Base-by-base conservation (phyloP, 2,329 filamentous ascomycete species). In the Hypoxylon rubiginosum region DNA sequence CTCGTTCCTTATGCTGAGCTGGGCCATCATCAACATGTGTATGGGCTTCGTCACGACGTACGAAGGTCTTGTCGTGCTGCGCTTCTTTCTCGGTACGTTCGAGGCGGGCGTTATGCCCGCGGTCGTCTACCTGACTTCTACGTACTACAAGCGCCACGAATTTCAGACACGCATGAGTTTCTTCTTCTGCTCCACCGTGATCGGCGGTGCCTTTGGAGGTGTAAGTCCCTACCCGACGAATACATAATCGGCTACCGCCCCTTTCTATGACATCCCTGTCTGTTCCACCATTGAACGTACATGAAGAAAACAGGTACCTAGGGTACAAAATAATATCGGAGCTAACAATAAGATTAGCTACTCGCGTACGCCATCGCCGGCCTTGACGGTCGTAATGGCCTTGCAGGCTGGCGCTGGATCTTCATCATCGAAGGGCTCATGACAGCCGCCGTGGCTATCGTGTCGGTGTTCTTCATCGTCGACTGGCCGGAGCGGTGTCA, bases 71-170 rank as follows among this genome's bases (percentile, higher is more conserved):
- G 72, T 84, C 13, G 79, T 73, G 0, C 77, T 82, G 9, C 81
- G 82, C 0, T 79, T 84, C 32, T 74, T 85, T 10, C 75, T 85
- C 6, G 83, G 83, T 1, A 73, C 79, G 1, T 79, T 83, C 13
- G 83, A 85, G 67, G 82, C 82, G 1, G 83, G 83, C 2, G 74
- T 84, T 3, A 78, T 85, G 52, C 83, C 83, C 0, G 81, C 79
- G 10, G 80, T 82, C 62, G 77, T 83, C 30, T 84, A 83, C 71
- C 73, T 84, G 24, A 82, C 82, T 0, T 82, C 81, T 17, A 82
- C 81, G 73, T 86, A 83, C 72, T 86, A 86, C 73, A 81, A 80
- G 59, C 77, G 82, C 26, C 79, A 82, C 66, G 83, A 86, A 71
- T 80, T 83, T 39, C 83, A 85, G 71, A 79, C 78, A 71, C 82